Percentiles rank a stretch among this genome's conserved stretches.
phyloP scores from a whole-genome alignment of 306 rosid genomes.

The Rosa multiflora region DNA sequence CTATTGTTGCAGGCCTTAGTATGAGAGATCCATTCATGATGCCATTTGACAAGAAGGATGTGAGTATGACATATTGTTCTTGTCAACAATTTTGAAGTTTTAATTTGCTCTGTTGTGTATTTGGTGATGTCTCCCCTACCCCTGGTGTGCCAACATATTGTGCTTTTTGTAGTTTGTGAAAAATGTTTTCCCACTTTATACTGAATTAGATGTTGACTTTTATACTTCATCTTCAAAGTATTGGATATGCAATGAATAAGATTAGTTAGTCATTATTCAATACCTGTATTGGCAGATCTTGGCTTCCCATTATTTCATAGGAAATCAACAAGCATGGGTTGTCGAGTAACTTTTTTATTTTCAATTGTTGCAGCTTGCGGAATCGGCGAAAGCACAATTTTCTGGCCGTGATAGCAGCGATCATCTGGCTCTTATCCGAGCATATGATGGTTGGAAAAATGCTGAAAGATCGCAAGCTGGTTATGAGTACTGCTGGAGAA shows the following conservation, averaged over 20 bases:
- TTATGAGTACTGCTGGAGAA: slow-evolving; percentile 91
- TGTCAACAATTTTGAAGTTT: neutral
- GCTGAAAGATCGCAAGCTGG: slow-evolving; percentile 67
- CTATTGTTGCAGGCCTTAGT: slow-evolving; percentile 90
- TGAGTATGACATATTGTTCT: slow-evolving; percentile 34
- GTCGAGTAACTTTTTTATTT: slow-evolving; percentile 11
- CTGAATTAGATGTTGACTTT: neutral
- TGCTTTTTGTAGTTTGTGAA: neutral
- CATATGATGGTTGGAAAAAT: slow-evolving; percentile 88
- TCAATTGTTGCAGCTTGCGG: slow-evolving; percentile 44
- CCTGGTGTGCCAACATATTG: slow-evolving; percentile 4
- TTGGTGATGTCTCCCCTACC: neutral
- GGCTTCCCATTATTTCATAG: neutral
- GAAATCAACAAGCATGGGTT: slow-evolving; percentile 1
- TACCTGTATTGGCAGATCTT: neutral
- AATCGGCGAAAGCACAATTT: slow-evolving; percentile 46
- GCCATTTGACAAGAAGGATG: slow-evolving; percentile 94
- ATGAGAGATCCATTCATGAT: slow-evolving; percentile 90
- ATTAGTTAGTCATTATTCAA: neutral
- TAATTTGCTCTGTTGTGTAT: neutral
- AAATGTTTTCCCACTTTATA: neutral
- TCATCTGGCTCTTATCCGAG: slow-evolving; percentile 81
- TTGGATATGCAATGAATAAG: neutral
- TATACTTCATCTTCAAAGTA: neutral
- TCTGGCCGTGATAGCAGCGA: slow-evolving; percentile 69